phyloP scores from a whole-genome alignment of 768 basidiomycete species.

The Mycena indigotica region DNA sequence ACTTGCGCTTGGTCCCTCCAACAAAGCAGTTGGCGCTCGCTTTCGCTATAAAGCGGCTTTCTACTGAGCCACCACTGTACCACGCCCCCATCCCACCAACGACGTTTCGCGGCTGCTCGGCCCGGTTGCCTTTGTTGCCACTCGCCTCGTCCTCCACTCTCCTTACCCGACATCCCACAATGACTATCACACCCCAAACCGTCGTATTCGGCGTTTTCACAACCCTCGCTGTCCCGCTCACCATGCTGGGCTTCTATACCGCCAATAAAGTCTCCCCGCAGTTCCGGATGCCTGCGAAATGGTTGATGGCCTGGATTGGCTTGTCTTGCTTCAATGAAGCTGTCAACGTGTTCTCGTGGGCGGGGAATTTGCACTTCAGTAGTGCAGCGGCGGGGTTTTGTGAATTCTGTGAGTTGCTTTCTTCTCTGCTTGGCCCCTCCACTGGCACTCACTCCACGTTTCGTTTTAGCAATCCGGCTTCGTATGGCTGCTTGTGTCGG shows the following conservation, averaged over 20 bases:
- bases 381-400: background rate
- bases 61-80: too few species aligned
- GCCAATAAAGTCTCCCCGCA: background rate
- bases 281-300: background rate
- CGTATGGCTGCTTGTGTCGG: background rate
- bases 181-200: background rate
- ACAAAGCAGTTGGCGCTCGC: too few species aligned
- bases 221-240: background rate
- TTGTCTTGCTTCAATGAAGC: background rate
- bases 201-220: background rate
- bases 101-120: background rate
- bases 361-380: background rate
- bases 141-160: background rate
- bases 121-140: background rate
- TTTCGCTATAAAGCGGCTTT: too few species aligned
- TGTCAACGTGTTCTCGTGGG: background rate
- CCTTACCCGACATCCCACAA: background rate
- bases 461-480: background rate
- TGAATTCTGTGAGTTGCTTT: background rate
- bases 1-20: too few species aligned
- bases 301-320: background rate
- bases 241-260: background rate
- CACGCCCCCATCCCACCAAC: too few species aligned
- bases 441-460: background rate
- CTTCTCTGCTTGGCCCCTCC: background rate